phyloP scores from a whole-genome alignment of 225 moss, liverwort and hornwort genomes.

The Pleurozium schreberi region DNA sequence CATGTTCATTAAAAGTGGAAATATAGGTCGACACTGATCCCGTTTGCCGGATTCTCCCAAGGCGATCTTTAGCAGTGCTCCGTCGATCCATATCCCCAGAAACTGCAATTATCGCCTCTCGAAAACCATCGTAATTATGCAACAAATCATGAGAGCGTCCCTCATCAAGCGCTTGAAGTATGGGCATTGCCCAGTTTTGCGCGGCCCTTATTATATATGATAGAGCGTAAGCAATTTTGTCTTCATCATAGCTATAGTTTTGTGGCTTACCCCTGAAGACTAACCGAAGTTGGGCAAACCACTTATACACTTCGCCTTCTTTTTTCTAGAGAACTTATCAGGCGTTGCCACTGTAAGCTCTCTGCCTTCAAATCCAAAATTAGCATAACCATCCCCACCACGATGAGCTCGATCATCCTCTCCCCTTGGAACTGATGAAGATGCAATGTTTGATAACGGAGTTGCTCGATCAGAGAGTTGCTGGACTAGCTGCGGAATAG shows the following conservation, averaged over 20 bases:
- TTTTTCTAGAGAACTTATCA: too few species aligned
- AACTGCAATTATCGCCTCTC: background rate
- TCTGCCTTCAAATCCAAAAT: too few species aligned
- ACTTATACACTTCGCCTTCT: too few species aligned
- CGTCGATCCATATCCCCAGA: background rate
- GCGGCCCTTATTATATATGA: fast-evolving
- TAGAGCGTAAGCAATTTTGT: background rate
- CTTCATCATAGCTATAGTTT: too few species aligned
- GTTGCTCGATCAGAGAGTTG: too few species aligned
- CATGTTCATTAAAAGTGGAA: background rate
- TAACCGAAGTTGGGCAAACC: too few species aligned
- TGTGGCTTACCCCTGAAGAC: too few species aligned
- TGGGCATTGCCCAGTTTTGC: background rate
- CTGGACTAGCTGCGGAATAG: too few species aligned
- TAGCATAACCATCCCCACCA: fast-evolving
- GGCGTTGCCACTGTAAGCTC: too few species aligned
- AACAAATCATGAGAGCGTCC: background rate
- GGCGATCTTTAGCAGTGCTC: background rate
- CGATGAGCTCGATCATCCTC: fast-evolving
- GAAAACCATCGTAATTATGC: background rate
- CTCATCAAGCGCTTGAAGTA: background rate
- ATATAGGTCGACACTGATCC: background rate
- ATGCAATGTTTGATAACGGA: too few species aligned
- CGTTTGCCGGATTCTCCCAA: fast-evolving
- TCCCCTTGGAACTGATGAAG: too few species aligned